Percentiles rank a stretch among this genome's conserved stretches.
phyloP scores from a whole-genome alignment of 2,329 filamentous ascomycete species.

The Thermothelomyces thermophilus region DNA sequence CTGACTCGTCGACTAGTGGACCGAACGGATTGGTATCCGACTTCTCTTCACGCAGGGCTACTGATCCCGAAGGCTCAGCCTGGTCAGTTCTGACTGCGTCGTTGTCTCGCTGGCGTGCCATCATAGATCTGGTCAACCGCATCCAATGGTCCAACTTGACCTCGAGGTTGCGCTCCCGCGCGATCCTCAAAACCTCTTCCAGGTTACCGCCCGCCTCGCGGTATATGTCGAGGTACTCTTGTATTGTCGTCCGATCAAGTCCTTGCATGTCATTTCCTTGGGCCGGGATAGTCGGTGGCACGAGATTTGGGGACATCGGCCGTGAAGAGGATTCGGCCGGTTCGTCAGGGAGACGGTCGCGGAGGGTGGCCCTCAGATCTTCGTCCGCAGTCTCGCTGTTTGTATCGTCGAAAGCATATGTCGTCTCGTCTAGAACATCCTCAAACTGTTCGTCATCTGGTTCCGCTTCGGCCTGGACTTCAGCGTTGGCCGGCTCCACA shows the following conservation, averaged over 20 bases:
- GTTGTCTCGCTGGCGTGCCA: constrained; percentile 15
- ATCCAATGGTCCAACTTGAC: constrained; percentile 56
- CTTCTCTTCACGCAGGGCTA: no score
- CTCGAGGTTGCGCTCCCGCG: constrained; percentile 53
- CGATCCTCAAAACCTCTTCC: constrained; percentile 52
- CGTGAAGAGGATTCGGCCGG: neutral
- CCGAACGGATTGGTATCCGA: neutral
- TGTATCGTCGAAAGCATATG: neutral
- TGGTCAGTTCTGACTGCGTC: neutral
- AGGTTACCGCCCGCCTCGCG: constrained; percentile 54
- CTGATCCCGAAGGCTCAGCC: no score
- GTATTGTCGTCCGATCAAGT: constrained; percentile 28
- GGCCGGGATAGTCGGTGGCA: neutral
- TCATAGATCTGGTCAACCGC: constrained; percentile 40
- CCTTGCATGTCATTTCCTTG: neutral
- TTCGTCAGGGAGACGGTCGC: neutral
- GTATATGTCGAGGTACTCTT: constrained; percentile 50
- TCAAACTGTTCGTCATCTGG: neutral
- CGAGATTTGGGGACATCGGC: neutral
- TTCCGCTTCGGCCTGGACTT: neutral
- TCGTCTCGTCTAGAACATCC: neutral
- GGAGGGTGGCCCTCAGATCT: neutral
- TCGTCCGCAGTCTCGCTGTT: neutral
- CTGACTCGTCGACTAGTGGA: neutral
- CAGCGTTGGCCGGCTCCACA: neutral